Evolutionary conservation across 345 rosid genomes (phyloP).

Genomic region (Bretschneidera sinensis): DNA sequence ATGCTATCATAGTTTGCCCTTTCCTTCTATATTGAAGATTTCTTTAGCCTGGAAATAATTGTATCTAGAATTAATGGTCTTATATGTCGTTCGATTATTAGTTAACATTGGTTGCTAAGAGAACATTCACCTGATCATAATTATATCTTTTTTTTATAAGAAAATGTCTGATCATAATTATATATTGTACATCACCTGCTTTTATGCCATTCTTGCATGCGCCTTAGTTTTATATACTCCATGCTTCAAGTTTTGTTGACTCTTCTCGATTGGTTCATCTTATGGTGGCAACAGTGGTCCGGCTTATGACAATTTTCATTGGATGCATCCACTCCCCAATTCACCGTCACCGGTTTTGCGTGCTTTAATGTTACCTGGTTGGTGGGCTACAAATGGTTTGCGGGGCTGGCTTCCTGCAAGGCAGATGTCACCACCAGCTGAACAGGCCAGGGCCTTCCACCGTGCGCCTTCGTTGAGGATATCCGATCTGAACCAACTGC

Average conservation of each 20-base stretch:
- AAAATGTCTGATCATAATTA: too few relatives aligned
- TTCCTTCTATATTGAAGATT: neutral
- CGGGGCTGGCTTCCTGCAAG: conserved; percentile 7
- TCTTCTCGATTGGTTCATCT: neutral
- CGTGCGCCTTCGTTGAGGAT: neutral
- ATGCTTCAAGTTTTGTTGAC: neutral
- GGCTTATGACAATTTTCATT: neutral
- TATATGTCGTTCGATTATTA: too few relatives aligned
- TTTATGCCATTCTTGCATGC: neutral
- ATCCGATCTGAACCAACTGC: neutral
- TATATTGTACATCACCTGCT: neutral
- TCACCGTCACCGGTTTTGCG: neutral
- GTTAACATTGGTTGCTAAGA: too few relatives aligned
- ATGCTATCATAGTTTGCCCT: neutral
- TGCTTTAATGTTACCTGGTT: neutral
- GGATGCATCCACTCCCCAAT: conserved; percentile 1
- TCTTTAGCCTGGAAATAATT: too few relatives aligned
- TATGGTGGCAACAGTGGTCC: neutral
- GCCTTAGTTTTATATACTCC: too few relatives aligned
- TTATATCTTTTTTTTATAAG: too few relatives aligned
- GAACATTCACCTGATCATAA: too few relatives aligned
- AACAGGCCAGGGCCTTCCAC: neutral
- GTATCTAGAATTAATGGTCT: too few relatives aligned
- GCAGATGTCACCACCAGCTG: neutral
- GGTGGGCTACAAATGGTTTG: too few relatives aligned